Evolutionary conservation across 2,329 filamentous ascomycete species (phyloP).

Genomic region (Cryphonectria naterciae): DNA sequence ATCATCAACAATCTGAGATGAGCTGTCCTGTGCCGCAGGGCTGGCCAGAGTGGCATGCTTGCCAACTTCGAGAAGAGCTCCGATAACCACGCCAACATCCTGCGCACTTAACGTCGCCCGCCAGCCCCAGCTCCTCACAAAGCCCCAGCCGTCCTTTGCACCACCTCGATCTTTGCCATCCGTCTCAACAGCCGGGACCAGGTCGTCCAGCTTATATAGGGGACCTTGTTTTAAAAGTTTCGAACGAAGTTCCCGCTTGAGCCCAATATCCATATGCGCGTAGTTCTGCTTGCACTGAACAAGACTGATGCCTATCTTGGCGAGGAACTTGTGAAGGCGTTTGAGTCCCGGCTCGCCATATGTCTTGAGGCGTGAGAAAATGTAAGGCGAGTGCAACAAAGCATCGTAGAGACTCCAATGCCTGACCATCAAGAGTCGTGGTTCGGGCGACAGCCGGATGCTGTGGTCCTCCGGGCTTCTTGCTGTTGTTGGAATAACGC

Average conservation of each 20-base stretch:
- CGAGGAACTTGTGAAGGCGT: slow-evolving; percentile 87
- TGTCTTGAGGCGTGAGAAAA: slow-evolving; percentile 88
- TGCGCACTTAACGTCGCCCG: slow-evolving; percentile 90
- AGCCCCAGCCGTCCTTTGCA: slow-evolving; percentile 92
- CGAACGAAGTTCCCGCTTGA: slow-evolving; percentile 84
- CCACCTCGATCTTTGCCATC: slow-evolving; percentile 71
- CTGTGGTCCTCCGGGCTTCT: slow-evolving; percentile 88
- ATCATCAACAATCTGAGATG: slow-evolving; percentile 47
- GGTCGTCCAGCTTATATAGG: slow-evolving; percentile 89
- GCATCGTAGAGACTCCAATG: slow-evolving; percentile 99
- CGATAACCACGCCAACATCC: slow-evolving; percentile 91
- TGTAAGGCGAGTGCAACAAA: slow-evolving; percentile 95
- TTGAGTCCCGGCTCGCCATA: slow-evolving; percentile 92
- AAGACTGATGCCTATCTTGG: slow-evolving; percentile 96
- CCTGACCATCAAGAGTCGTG: slow-evolving; percentile 86
- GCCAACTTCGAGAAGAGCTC: slow-evolving; percentile 90
- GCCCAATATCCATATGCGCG: slow-evolving; percentile 96
- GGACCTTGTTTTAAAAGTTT: slow-evolving; percentile 90
- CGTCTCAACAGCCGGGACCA: slow-evolving; percentile 79
- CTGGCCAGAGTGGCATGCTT: slow-evolving; percentile 51
- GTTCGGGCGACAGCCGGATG: slow-evolving; percentile 91
- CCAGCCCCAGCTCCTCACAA: slow-evolving; percentile 97
- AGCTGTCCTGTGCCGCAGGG: slow-evolving; percentile 37
- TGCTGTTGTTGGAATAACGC: slow-evolving; percentile 88
- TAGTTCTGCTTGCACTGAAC: slow-evolving; percentile 95